These are phyloP conservation scores for Saprolegnia parasitica DNA, from an alignment of 352 stramenopile species.

Conservation along the genomic window DNA sequence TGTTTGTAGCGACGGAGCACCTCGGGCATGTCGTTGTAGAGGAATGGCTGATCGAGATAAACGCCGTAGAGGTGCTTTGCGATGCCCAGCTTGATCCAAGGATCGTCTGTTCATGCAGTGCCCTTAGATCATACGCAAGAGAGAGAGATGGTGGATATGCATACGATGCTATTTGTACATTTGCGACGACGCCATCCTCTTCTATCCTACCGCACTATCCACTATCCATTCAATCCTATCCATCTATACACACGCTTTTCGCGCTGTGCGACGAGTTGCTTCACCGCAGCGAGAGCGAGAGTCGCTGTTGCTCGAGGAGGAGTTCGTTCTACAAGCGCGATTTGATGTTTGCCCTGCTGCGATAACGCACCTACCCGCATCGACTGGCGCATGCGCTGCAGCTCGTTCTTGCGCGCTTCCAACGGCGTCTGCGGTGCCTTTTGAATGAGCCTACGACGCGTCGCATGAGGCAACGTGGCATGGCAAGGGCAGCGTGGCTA, in stretches of 20 bases:
- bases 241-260: background rate
- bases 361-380: constrained; percentile 11
- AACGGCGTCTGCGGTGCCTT: background rate
- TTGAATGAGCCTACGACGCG: background rate
- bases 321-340: constrained; percentile 13
- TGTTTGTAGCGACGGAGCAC: too few species aligned
- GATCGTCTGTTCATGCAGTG: too few species aligned
- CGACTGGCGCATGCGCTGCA: constrained; percentile 24
- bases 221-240: background rate
- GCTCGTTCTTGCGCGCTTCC: constrained; percentile 18
- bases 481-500: too few species aligned
- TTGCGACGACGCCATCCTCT: too few species aligned
- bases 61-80: too few species aligned
- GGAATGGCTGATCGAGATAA: too few species aligned
- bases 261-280: background rate
- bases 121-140: too few species aligned
- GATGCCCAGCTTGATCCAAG: too few species aligned
- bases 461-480: background rate
- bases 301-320: constrained; percentile 9
- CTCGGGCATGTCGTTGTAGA: too few species aligned
- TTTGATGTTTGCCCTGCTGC: background rate
- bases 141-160: too few species aligned
- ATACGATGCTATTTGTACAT: too few species aligned
- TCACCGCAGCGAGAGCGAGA: background rate
- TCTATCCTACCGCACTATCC: background rate